These are phyloP conservation scores for Penicillium oxalicum DNA, from an alignment of 2,329 filamentous ascomycete genomes.

Conservation along the genomic window DNA sequence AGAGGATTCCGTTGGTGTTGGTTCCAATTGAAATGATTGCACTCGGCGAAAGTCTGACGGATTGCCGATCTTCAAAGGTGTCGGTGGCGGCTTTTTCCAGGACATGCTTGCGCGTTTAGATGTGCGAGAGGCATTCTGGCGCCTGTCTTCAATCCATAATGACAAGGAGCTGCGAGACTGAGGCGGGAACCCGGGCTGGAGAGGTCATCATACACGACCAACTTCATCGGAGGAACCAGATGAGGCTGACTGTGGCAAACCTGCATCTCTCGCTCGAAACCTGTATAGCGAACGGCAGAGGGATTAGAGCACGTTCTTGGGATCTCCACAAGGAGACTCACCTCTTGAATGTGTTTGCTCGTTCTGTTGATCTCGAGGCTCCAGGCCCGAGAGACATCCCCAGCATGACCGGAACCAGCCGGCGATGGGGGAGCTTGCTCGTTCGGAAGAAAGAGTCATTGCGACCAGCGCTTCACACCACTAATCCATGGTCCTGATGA, in stretches of 20 bases:
- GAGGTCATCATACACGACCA: constrained; percentile 38
- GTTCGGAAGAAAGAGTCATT: constrained; percentile 33
- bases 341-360: constrained; percentile 4
- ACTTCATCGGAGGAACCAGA: constrained; percentile 43
- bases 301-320: too few relatives aligned
- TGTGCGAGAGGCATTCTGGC: constrained; percentile 33
- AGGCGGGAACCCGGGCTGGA: constrained; percentile 28
- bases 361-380: constrained; percentile 19
- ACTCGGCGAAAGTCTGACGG: constrained; percentile 41
- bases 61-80: constrained; percentile 35
- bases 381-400: constrained; percentile 28
- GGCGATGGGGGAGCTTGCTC: constrained; percentile 36
- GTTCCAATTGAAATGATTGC: constrained; percentile 19
- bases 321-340: not conserved
- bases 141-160: constrained; percentile 37
- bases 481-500: constrained; percentile 25
- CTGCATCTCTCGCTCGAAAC: constrained; percentile 39
- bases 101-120: constrained; percentile 40
- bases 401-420: constrained; percentile 38
- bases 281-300: constrained; percentile 17
- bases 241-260: constrained; percentile 43
- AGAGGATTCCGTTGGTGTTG: constrained; percentile 6
- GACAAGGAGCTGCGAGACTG: constrained; percentile 32
- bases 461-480: constrained; percentile 29
- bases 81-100: constrained; percentile 29